A percentile compares a stretch with the other conserved stretches of the same genome.
Evolutionary conservation across 2,329 filamentous ascomycete species (phyloP).

Genomic region (Bisporella sp.): DNA sequence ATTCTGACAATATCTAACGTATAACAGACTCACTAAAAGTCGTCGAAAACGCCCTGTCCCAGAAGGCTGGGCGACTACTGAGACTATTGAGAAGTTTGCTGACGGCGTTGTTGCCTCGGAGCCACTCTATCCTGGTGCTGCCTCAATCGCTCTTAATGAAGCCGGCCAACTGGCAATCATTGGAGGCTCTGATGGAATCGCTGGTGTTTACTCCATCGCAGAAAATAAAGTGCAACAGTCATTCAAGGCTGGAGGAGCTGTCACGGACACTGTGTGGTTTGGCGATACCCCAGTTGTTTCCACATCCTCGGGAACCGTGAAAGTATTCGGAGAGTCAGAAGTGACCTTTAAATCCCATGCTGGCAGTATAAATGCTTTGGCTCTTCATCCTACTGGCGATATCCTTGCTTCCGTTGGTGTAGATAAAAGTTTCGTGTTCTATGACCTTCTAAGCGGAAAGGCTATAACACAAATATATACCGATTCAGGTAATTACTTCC

Average conservation of each 20-base stretch:
- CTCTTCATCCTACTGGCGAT: slow-evolving; percentile 74
- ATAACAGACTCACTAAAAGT: slow-evolving; percentile 67
- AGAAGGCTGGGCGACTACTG: slow-evolving; percentile 73
- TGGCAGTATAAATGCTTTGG: slow-evolving; percentile 69
- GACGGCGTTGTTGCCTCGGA: slow-evolving; percentile 43
- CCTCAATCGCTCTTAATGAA: slow-evolving; percentile 49
- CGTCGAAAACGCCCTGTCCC: slow-evolving; percentile 86
- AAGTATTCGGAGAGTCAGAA: slow-evolving; percentile 67
- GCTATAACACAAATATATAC: slow-evolving; percentile 73
- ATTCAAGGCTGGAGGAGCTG: slow-evolving; percentile 35
- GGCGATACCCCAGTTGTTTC: slow-evolving; percentile 24
- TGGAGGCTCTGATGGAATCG: slow-evolving; percentile 54
- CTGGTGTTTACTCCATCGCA: slow-evolving; percentile 72
- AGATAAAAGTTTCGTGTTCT: slow-evolving; percentile 90
- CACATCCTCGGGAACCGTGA: slow-evolving; percentile 50
- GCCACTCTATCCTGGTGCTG: slow-evolving; percentile 51
- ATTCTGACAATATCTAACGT: slow-evolving; percentile 10
- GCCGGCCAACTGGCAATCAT: slow-evolving; percentile 54
- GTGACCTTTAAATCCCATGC: slow-evolving; percentile 72
- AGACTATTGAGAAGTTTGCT: slow-evolving; percentile 58
- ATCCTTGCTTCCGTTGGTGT: slow-evolving; percentile 81
- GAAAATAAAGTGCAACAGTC: slow-evolving; percentile 59
- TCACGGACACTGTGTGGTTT: slow-evolving; percentile 50
- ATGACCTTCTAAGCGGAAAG: slow-evolving; percentile 64
- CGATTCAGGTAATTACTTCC: slow-evolving; percentile 59